Evolutionary conservation across 305 asterid species (phyloP).

Genomic region (Fraxinus greggii): DNA sequence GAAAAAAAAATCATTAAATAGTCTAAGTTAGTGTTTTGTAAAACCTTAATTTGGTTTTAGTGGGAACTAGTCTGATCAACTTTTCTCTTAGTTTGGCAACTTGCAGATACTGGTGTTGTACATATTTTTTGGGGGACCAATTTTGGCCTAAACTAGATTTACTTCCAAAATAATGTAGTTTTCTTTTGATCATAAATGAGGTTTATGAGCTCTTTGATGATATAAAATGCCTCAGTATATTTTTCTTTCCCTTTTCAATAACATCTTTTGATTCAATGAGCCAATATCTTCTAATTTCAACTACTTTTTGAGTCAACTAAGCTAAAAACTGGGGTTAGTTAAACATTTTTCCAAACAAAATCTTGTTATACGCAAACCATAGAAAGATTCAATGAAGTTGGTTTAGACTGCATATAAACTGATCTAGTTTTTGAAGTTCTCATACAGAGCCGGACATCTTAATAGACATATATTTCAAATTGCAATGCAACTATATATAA

Average conservation of each 20-base stretch:
- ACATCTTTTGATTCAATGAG: neutral
- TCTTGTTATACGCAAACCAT: neutral
- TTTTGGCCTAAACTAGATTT: neutral
- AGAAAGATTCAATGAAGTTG: neutral
- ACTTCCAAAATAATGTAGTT: neutral
- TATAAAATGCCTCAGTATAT: neutral
- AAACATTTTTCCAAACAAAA: neutral
- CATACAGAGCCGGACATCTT: neutral
- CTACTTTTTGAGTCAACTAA: neutral
- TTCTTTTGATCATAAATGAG: neutral
- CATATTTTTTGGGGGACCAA: neutral
- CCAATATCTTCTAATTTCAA: neutral
- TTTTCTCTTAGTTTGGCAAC: neutral
- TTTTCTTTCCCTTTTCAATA: neutral
- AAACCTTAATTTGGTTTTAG: neutral
- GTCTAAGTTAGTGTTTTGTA: neutral
- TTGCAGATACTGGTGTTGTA: neutral
- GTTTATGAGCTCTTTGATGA: neutral
- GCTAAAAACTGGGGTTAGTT: neutral
- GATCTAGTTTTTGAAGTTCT: neutral
- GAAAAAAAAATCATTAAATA: slow-evolving; percentile 1
- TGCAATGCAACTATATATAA: slow-evolving; percentile 26
- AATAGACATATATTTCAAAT: neutral
- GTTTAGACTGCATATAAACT: neutral
- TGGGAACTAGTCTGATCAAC: neutral